Conservation (phyloP, 2,329 filamentous ascomycete species). For the Apiospora arundinis region DNA sequence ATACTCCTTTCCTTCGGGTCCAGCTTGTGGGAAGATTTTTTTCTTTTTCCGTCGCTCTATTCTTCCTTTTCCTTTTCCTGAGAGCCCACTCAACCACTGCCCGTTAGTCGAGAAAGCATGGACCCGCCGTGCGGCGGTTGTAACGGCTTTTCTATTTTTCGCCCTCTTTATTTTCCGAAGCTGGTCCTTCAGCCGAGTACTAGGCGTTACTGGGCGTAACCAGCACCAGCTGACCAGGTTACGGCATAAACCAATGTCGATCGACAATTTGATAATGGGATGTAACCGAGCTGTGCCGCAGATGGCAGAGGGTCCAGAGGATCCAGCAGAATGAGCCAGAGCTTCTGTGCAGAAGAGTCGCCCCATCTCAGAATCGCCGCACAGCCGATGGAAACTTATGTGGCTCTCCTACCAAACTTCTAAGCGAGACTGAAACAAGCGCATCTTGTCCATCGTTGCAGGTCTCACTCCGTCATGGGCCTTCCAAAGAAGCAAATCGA, state of each 20-base stretch:
- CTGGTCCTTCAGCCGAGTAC: not conserved
- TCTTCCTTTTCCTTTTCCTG: not conserved
- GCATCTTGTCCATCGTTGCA: not conserved
- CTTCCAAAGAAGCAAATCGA: not conserved
- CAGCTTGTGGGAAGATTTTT: not conserved
- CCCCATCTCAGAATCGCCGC: not conserved
- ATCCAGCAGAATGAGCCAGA: too few relatives aligned
- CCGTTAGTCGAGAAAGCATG: not conserved
- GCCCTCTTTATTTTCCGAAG: too few relatives aligned
- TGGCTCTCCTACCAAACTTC: not conserved
- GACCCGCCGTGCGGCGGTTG: not conserved
- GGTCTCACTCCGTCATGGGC: conserved; percentile 1
- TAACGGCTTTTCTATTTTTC: not conserved
- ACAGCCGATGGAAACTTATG: conserved; percentile 2
- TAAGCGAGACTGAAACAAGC: conserved; percentile 10
- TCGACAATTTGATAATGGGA: conserved; percentile 14
- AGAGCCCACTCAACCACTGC: too few relatives aligned
- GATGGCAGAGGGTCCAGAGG: not conserved
- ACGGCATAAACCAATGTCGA: conserved; percentile 12
- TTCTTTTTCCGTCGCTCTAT: not conserved
- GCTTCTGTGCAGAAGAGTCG: too few relatives aligned
- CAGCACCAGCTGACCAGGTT: not conserved
- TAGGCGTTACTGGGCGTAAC: not conserved
- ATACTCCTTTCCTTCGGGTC: conserved; percentile 12
- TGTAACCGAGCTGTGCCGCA: not conserved